Conservation (phyloP, 1,139 yeast genomes). For the Saccharomyces pastorianus region DNA sequence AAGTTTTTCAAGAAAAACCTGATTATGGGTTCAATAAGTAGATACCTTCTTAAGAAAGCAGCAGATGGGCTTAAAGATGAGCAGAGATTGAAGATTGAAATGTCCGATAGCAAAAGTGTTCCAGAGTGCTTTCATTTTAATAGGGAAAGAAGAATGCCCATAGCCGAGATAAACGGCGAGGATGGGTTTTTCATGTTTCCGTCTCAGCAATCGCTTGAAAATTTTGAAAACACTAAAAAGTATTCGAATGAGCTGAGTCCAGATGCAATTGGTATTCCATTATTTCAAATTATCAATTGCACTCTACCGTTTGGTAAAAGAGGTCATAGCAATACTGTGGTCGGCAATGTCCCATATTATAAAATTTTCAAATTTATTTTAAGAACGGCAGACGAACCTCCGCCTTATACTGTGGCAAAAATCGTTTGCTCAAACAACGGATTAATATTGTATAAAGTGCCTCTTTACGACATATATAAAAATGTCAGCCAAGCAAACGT, state of each 20-base stretch:
- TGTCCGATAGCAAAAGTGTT: neutral
- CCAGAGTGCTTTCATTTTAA: conserved; percentile 5
- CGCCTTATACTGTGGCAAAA: conserved; percentile 7
- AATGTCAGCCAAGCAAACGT: neutral
- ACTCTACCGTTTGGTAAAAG: neutral
- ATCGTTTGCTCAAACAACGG: conserved; percentile 3
- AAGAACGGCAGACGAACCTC: conserved; percentile 5
- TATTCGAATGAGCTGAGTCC: conserved; percentile 3
- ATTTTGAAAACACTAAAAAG: conserved; percentile 6
- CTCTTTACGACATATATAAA: conserved; percentile 11
- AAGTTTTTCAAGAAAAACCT: neutral
- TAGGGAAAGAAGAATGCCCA: conserved; percentile 7
- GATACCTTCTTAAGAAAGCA: neutral
- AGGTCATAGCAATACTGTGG: neutral
- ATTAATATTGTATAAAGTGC: conserved; percentile 7
- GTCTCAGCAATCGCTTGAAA: conserved; percentile 11
- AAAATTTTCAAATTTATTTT: conserved; percentile 7
- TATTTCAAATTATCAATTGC: conserved; percentile 7
- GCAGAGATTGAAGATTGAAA: neutral
- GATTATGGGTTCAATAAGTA: neutral
- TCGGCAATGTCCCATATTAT: conserved; percentile 3
- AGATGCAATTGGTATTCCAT: conserved; percentile 14
- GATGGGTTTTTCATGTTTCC: conserved; percentile 10
- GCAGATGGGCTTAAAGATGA: neutral
- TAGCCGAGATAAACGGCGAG: conserved; percentile 7